Conservation (phyloP, 805 yeast genomes). For the Candida odintsovae region DNA sequence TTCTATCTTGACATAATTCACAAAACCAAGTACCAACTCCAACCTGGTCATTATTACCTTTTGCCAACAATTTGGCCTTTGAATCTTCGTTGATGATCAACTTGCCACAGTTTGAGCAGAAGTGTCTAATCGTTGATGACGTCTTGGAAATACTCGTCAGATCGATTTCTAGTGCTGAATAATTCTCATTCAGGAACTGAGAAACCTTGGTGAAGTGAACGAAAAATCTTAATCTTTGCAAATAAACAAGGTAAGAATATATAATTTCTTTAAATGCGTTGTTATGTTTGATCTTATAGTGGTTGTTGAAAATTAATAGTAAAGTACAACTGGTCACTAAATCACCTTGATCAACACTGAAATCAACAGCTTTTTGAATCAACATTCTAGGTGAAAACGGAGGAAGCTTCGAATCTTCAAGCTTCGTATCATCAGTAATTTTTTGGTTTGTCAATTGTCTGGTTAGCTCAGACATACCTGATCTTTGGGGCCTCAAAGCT, state of each 20-base stretch:
- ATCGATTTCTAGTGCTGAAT: slow-evolving; percentile 9
- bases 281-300: slow-evolving; percentile 27
- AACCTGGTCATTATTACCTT: slow-evolving; percentile 28
- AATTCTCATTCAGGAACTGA: slow-evolving; percentile 31
- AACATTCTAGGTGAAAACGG: slow-evolving; percentile 58
- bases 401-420: slow-evolving; percentile 12
- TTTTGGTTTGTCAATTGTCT: slow-evolving; percentile 20
- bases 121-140: slow-evolving; percentile 41
- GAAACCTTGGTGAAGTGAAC: slow-evolving; percentile 52
- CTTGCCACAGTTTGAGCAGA: slow-evolving; percentile 55
- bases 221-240: slow-evolving; percentile 46
- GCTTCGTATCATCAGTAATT: slow-evolving; percentile 1
- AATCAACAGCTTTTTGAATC: slow-evolving; percentile 46
- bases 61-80: slow-evolving; percentile 31
- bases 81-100: slow-evolving; percentile 55
- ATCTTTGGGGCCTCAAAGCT: slow-evolving; percentile 6
- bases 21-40: slow-evolving; percentile 86
- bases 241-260: slow-evolving; percentile 45
- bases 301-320: slow-evolving; percentile 45
- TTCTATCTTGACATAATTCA: slow-evolving; percentile 51
- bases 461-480: slow-evolving; percentile 21
- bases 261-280: slow-evolving; percentile 48
- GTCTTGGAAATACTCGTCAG: slow-evolving; percentile 13
- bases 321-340: slow-evolving; percentile 53
- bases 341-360: slow-evolving; percentile 59